Base-by-base conservation (phyloP, 164 flowering plant genomes). In the Platanus orientalis region DNA sequence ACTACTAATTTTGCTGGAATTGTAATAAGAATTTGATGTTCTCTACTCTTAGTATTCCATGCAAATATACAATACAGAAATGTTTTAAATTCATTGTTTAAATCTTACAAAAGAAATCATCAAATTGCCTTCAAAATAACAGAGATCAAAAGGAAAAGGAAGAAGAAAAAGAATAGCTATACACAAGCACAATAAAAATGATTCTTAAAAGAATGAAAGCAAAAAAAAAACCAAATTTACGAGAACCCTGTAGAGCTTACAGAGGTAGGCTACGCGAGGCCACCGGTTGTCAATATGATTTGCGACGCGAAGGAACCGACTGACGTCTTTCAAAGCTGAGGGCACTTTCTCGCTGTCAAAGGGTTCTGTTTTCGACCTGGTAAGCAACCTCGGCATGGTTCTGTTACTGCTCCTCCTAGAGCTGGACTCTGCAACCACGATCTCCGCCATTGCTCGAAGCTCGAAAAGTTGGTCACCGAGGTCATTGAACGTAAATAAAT, bases 341-440 rank as follows among this genome's bases (percentile, higher is more conserved):
- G 98, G 98, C 79, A 93, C 54, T 62, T 83, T 82, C 80, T 93
- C 97, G 52, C 97, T 88, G 29, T 88, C 90, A 52, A 93, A 90
- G 14, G 86, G 83, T 66, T 79, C 86, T 34, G 67, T 58, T 30
- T 44, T 39, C 34, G 68, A 52, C 52, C 69, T 57, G 19, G 53
- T 5, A 42, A 53, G 32, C 27, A 57, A 28, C 57, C 65, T 21
- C 16, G 58, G 16, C 50, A 52, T 7, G 63, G 40, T 40, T 23
- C 52, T 29, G 11, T 20, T 54, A 12, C 55, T 23, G 32, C 30
- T 54, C 14, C 58, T 60, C 16, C 65, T 76, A 50, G 56, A 7
- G 63, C 71, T 65, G 39, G 85, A 72, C 4, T 83, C 90, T 29
- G 70, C 90, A 29, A 64, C 67, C 57, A 73, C 75, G 59, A 81